Base-by-base conservation (phyloP, 1,139 yeast species). In the Blastobotrys proliferans region DNA sequence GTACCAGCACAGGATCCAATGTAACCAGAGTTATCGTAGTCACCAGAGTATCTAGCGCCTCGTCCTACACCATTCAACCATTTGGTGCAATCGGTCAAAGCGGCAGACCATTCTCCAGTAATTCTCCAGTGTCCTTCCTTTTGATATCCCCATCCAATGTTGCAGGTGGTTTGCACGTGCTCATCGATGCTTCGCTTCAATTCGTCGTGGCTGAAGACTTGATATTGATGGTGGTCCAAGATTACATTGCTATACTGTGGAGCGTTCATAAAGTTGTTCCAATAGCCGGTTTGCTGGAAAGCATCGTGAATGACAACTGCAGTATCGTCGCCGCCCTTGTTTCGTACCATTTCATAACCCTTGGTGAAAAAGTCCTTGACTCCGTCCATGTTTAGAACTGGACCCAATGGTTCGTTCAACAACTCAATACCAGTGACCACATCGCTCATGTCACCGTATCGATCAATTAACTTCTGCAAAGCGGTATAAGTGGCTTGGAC, bases 51-150 rank as follows among this genome's bases (percentile, higher is more conserved):
- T 57, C 97, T 78, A 20, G 97, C 81, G 41, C 96, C 96, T 44
- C 80, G 71, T 37, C 87, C 86, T 32, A 86, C 94, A 55, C 97
- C 97, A 57, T 92, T 92, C 49, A 92, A 70, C 95, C 95, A 85
- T 48, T 73, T 73, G 18, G 94, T 80, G 70, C 98, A 92, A 66
- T 92, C 97, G 10, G 96, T 87, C 53, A 90, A 71, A 1, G 97
- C 97, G 16, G 94, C 97, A 24, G 94, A 75, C 83, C 92, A 92
- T 70, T 92, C 98, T 48, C 97, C 97, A 45, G 78, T 73, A 25
- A 90, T 76, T 45, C 77, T 76, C 86, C 94, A 83, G 64, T 82
- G 82, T 56, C 66, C 60, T 61, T 86, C 95, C 31, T 62, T 50
- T 35, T 57, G 52, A 35, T 78, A 68, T 37, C 64, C 66, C 28